A percentile compares a stretch with the other conserved stretches of the same genome.
phyloP scores from a whole-genome alignment of 2,329 filamentous ascomycete species.

The Trichoderma polysporum region DNA sequence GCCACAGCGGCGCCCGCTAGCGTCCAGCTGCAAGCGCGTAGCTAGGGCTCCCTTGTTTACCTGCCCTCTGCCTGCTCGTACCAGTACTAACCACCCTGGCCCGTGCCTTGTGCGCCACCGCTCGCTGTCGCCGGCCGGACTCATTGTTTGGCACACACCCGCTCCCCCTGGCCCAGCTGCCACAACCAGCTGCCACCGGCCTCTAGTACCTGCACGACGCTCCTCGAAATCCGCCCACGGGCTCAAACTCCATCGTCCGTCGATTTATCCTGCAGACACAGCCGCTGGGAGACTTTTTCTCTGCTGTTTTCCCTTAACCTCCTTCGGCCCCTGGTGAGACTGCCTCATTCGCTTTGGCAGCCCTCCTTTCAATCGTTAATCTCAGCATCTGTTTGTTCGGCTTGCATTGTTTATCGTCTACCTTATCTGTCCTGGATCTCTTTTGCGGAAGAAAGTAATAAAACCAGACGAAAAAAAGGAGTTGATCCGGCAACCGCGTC shows the following conservation, averaged over 20 bases:
- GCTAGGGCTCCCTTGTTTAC: slow-evolving; percentile 14
- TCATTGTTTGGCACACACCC: slow-evolving; percentile 1
- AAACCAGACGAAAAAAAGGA: slow-evolving; percentile 8
- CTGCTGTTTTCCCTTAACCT: neutral
- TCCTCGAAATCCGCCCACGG: slow-evolving; percentile 8
- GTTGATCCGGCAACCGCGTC: slow-evolving; percentile 15
- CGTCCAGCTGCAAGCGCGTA: neutral
- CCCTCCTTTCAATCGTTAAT: slow-evolving; percentile 42
- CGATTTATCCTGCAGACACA: slow-evolving; percentile 9
- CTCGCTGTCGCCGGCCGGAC: slow-evolving; percentile 9
- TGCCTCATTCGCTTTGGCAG: slow-evolving; percentile 62
- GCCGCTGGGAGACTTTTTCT: slow-evolving; percentile 14
- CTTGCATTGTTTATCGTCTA: slow-evolving; percentile 16
- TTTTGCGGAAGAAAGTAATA: neutral
- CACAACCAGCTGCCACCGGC: neutral
- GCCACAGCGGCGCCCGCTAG: slow-evolving; percentile 21
- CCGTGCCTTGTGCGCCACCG: neutral
- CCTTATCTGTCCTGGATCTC: slow-evolving; percentile 17
- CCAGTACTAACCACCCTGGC: neutral
- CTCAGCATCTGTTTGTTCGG: slow-evolving; percentile 21
- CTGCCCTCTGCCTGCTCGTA: neutral
- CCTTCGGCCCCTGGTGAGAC: slow-evolving; percentile 29
- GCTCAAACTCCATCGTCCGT: slow-evolving; percentile 17
- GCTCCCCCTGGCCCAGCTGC: neutral
- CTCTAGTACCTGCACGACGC: slow-evolving; percentile 1